These are phyloP conservation scores for Eucalyptus marginata DNA, from an alignment of 345 rosid genomes.

Conservation along the genomic window DNA sequence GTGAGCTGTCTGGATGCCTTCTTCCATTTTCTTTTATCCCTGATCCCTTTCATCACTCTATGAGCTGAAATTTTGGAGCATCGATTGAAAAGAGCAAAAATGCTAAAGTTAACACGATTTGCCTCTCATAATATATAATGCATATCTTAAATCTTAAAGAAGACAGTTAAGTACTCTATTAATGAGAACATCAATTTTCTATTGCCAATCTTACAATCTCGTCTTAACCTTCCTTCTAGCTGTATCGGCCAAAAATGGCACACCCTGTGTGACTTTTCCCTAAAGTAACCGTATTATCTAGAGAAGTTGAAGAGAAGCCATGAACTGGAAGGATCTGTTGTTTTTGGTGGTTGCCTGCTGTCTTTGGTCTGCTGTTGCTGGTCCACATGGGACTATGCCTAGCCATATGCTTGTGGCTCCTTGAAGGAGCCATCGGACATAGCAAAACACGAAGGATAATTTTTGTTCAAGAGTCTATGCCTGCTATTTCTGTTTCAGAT, in stretches of 20 bases:
- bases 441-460: background rate
- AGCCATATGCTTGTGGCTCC: background rate
- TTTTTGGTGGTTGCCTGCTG: background rate
- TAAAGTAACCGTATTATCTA: background rate
- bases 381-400: background rate
- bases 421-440: background rate
- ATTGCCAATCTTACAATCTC: background rate
- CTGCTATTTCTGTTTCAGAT: background rate
- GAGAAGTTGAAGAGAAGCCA: background rate
- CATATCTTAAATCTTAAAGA: background rate
- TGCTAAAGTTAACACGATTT: background rate
- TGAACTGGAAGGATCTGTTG: background rate
- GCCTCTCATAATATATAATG: background rate
- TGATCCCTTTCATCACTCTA: background rate
- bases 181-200: background rate
- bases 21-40: background rate
- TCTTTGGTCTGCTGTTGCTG: background rate
- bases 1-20: background rate
- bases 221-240: background rate
- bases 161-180: background rate
- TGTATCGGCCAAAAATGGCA: background rate
- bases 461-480: background rate
- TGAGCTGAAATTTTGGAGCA: background rate
- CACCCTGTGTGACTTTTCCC: background rate
- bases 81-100: background rate